phyloP scores from a whole-genome alignment of 495 filamentous ascomycete genomes.

The Penicillium salamii region DNA sequence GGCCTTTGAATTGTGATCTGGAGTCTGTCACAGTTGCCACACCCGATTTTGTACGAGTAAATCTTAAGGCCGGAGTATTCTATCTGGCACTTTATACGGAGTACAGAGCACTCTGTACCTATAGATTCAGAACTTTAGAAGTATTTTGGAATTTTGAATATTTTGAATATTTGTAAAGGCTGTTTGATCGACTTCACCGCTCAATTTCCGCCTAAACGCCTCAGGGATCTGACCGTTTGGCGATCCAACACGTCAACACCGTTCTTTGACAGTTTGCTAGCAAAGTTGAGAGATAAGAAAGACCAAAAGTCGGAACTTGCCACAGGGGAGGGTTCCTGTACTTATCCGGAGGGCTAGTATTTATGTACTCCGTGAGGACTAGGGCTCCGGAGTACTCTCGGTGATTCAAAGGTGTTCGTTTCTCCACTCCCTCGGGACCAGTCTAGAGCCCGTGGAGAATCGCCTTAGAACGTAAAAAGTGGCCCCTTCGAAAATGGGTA shows the following conservation, averaged over 20 bases:
- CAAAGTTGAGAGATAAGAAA: background rate
- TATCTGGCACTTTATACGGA: too few species aligned
- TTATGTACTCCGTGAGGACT: too few species aligned
- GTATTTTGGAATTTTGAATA: background rate
- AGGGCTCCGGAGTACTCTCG: too few species aligned
- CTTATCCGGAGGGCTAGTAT: too few species aligned
- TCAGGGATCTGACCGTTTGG: constrained; percentile 2
- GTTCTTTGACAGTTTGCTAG: constrained; percentile 6
- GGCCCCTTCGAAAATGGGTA: background rate
- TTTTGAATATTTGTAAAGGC: too few species aligned
- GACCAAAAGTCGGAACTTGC: background rate
- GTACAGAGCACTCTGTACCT: too few species aligned
- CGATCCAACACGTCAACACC: constrained; percentile 22
- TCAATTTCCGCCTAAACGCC: constrained; percentile 1
- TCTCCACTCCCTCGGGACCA: constrained; percentile 1
- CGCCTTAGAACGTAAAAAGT: background rate
- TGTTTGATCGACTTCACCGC: background rate
- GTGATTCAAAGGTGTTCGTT: too few species aligned
- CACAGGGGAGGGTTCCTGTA: background rate
- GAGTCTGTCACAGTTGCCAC: too few species aligned
- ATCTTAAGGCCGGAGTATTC: too few species aligned
- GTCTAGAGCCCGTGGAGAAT: constrained; percentile 4
- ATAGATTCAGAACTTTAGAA: too few species aligned
- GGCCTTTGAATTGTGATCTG: too few species aligned
- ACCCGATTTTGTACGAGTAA: too few species aligned